Base-by-base conservation (phyloP, 495 filamentous ascomycete species). In the Tetracladium setigerum region DNA sequence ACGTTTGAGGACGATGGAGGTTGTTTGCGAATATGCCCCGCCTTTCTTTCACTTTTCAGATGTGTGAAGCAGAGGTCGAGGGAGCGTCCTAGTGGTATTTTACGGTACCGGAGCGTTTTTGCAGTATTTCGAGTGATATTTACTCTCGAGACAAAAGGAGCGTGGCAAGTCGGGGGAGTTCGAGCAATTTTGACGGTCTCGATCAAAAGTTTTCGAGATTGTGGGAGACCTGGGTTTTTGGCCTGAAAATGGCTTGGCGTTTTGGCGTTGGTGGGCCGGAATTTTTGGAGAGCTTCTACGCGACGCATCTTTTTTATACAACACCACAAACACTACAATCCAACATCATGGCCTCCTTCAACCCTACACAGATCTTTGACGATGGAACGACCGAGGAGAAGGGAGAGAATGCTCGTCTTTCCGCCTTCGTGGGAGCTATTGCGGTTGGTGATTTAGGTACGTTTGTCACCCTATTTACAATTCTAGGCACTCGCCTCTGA, bases 311-410 rank as follows among this genome's bases (percentile, higher is more conserved):
- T n/a, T n/a, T n/a, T n/a, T n/a, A n/a, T n/a, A n/a, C 27, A 35
- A 15, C 42, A 50, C 30, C 27, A 40, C 32, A 32, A 38, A 9
- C n/a, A 27, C 39, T n/a, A 47, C n/a, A 13, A 50, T 32, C 34
- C 46, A 15, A 43, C 17, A 54, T 34, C 19, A 47, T 74, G 73
- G 65, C 73, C 46, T 77, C 74, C 32, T 79, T 79, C 54, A 94
- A 89, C 68, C 91, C 92, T 56, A 96, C 89, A 41, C 92, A 98
- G 67, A 98, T 98, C 72, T 97, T 98, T 72, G 87, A 84, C 57
- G 89, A 97, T 67, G 92, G 94, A 65, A 90, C 94, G 47, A 89
- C 83, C 43, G 88, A 98, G 72, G 91, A 98, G 75, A 97, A 95
- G 68, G 92, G 92, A 58, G 92, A 98, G 73, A 98, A 98, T 84